These are phyloP conservation scores for Sclerotinia minor DNA, from an alignment of 2,329 filamentous ascomycete genomes.

Conservation along the genomic window DNA sequence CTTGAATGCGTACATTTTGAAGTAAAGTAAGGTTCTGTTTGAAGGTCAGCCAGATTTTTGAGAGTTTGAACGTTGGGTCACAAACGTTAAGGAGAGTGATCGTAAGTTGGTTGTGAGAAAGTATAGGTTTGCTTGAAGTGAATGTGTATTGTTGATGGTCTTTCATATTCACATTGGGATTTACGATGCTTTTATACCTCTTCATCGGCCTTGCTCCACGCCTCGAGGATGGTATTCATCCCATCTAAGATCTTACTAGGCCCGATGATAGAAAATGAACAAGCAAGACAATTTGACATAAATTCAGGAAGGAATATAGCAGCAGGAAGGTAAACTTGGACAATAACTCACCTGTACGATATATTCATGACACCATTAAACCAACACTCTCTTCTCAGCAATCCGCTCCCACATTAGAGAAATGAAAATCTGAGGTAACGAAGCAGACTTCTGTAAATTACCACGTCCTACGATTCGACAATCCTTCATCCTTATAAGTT, in stretches of 20 bases:
- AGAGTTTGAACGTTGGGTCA: not conserved
- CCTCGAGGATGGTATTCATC: not conserved
- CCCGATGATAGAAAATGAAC: not conserved
- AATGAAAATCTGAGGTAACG: not conserved
- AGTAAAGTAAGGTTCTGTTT: not conserved
- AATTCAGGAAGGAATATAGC: not conserved
- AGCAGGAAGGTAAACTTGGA: not conserved
- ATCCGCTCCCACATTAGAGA: no score
- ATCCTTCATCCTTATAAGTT: not conserved
- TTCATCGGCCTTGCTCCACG: not conserved
- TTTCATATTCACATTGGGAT: not conserved
- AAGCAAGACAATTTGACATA: not conserved
- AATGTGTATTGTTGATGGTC: not conserved
- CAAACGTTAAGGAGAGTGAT: not conserved
- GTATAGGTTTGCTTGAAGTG: not conserved
- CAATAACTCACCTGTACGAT: not conserved
- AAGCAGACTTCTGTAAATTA: not conserved
- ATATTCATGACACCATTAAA: not conserved
- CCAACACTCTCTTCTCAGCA: not conserved
- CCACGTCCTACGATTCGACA: not conserved
- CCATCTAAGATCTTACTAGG: no score
- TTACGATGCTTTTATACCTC: not conserved
- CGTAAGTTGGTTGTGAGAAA: not conserved
- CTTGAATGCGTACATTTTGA: slow-evolving; percentile 11
- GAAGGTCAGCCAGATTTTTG: not conserved